Evolutionary conservation across 768 basidiomycete genomes (phyloP), one percentile per base, ranked within the genome.

Genomic region (Boletus tylopilopsis): DNA sequence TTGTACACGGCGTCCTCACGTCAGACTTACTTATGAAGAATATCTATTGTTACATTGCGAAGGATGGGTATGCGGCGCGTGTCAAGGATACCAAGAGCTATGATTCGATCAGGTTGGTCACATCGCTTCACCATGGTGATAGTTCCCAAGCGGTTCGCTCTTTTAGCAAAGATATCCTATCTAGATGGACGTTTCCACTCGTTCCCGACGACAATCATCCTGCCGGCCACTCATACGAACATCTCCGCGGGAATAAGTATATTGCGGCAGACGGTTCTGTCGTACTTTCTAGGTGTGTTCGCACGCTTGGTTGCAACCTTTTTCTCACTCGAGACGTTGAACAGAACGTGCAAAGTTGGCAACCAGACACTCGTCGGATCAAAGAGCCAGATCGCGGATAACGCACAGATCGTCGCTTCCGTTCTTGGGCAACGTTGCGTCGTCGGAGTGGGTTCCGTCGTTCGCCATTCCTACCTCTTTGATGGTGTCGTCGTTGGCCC

Each of bases 121-220:
- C n/a, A n/a, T 21, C 12, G 16, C 32, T 2, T 44, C 6, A 30
- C 30, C 19, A 37, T 9, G 35, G 18, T 22, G 12, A 30, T 37
- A 13, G 16, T 21, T 27, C 23, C 21, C 36, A 19, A 21, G n/a
- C n/a, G n/a, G n/a, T 42, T 56, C 7, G 48, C 7, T 22, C 45
- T 42, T 45, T 19, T 62, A 95, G 94, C 72, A 90, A 92, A 68
- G 94, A 97, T 60, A 91, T 99, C 42, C 70, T 98, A 25, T 81
- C 91, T 37, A 77, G 96, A 57, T 94, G 93, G 89, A 90, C 91
- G 6, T 98, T 95, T 72, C 96, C 96, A 2, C 74, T 98, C 9
- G 93, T 94, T 5, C 95, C 95, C 9, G 96, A 97, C 64, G 85
- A 94, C 65, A 91, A 94, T 67, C 81, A 94, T 59, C 93, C 92